These are phyloP conservation scores for Carex kokanica DNA, from an alignment of 176 grass and related monocot species.

Conservation along the genomic window DNA sequence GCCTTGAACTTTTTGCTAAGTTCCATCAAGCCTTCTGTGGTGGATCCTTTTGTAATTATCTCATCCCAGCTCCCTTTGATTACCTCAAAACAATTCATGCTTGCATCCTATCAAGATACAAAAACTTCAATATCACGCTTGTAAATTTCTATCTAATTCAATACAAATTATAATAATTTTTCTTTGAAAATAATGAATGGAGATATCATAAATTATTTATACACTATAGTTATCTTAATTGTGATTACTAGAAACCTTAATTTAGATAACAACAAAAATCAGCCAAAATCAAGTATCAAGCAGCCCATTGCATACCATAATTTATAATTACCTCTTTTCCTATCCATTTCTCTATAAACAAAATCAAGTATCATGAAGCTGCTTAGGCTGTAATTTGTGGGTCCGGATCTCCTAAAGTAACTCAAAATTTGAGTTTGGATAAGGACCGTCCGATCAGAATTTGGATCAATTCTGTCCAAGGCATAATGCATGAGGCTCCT, in stretches of 20 bases:
- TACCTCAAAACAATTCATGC: slow-evolving; percentile 75
- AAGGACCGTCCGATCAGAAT: too few relatives aligned
- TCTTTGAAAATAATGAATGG: neutral
- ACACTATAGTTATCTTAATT: neutral
- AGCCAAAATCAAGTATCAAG: neutral
- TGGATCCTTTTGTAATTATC: slow-evolving; percentile 41
- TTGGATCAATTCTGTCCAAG: too few relatives aligned
- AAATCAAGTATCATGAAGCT: neutral
- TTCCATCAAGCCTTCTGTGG: slow-evolving; percentile 43
- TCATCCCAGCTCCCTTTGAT: slow-evolving; percentile 86
- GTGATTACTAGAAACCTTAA: neutral
- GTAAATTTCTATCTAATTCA: neutral
- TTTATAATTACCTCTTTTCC: neutral
- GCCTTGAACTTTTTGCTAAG: slow-evolving; percentile 85
- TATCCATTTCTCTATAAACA: neutral
- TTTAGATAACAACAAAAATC: neutral
- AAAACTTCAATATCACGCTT: neutral
- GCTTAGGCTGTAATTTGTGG: neutral
- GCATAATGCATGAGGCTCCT: too few relatives aligned
- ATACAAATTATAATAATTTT: neutral
- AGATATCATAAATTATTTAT: neutral
- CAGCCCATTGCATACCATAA: neutral
- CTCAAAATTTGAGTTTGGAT: too few relatives aligned
- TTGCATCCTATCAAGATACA: slow-evolving; percentile 61
- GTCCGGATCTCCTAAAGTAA: too few relatives aligned